Conservation (phyloP, 2,329 filamentous ascomycete genomes). For the Keithomyces neogunnii region DNA sequence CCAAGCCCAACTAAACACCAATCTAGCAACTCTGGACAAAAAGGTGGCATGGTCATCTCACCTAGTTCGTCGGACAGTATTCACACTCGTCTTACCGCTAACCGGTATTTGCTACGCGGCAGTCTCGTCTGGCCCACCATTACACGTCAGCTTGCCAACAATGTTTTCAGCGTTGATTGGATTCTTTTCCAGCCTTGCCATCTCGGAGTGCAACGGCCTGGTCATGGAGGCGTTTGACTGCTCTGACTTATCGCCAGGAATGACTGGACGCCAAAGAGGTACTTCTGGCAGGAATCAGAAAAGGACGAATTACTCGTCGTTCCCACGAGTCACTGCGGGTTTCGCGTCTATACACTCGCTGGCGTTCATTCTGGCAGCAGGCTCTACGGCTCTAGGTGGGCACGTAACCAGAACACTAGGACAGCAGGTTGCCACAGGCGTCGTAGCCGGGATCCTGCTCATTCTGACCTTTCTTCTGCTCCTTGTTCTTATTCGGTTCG, state of each 20-base stretch:
- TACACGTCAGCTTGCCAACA: constrained; percentile 55
- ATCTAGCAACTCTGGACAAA: constrained; percentile 58
- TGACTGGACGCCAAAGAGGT: constrained; percentile 49
- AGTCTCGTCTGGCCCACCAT: constrained; percentile 52
- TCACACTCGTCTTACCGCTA: constrained; percentile 58
- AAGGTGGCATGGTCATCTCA: constrained; percentile 64
- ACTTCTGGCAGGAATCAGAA: constrained; percentile 29
- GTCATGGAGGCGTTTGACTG: constrained; percentile 78
- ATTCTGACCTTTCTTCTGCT: constrained; percentile 56
- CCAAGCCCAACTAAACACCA: constrained; percentile 48
- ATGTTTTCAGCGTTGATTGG: constrained; percentile 58
- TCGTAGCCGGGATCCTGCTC: constrained; percentile 60
- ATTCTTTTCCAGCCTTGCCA: constrained; percentile 63
- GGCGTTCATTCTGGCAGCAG: constrained; percentile 61
- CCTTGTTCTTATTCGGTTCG: constrained; percentile 54
- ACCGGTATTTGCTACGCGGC: constrained; percentile 60
- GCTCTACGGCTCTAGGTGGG: constrained; percentile 61
- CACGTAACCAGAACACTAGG: constrained; percentile 56
- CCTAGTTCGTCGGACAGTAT: constrained; percentile 57
- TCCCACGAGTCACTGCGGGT: constrained; percentile 63
- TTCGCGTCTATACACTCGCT: constrained; percentile 63
- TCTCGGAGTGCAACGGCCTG: constrained; percentile 67
- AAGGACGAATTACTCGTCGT: constrained; percentile 65
- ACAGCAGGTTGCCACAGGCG: constrained; percentile 57
- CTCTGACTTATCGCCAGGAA: constrained; percentile 67